Conservation (phyloP, 495 filamentous ascomycete genomes). For the Xylaria curta region DNA sequence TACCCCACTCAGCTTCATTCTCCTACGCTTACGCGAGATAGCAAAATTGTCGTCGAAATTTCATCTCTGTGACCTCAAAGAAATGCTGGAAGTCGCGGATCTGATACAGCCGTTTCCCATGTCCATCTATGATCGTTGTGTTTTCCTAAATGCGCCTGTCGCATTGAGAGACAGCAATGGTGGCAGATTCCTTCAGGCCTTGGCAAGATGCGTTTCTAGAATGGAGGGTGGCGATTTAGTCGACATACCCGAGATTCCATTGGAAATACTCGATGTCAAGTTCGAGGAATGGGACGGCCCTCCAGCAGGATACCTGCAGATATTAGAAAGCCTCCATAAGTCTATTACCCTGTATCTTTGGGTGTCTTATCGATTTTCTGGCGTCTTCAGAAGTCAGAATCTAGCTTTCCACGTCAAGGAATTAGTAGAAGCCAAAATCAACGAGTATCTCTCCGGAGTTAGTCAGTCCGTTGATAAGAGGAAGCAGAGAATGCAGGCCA, state of each 20-base stretch:
- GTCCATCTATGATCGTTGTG: slow-evolving; percentile 71
- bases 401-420: slow-evolving; percentile 82
- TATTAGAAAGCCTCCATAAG: slow-evolving; percentile 80
- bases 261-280: slow-evolving; percentile 68
- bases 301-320: slow-evolving; percentile 60
- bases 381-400: slow-evolving; percentile 77
- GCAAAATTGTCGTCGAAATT: slow-evolving; percentile 66
- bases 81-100: slow-evolving; percentile 69
- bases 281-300: slow-evolving; percentile 44
- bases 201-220: slow-evolving; percentile 71
- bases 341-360: slow-evolving; percentile 84
- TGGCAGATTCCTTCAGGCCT: slow-evolving; percentile 55
- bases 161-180: slow-evolving; percentile 45
- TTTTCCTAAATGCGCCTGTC: slow-evolving; percentile 74
- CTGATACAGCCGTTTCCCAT: slow-evolving; percentile 70
- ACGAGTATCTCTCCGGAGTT: slow-evolving; percentile 61
- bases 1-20: slow-evolving; percentile 78
- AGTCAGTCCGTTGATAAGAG: slow-evolving; percentile 30
- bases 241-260: slow-evolving; percentile 65
- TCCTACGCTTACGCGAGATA: slow-evolving; percentile 73
- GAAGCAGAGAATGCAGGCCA: slow-evolving; percentile 25
- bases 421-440: slow-evolving; percentile 79
- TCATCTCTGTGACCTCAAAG: slow-evolving; percentile 69
- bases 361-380: slow-evolving; percentile 75
- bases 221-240: slow-evolving; percentile 67